A percentile compares a stretch with the other conserved stretches of the same genome.
Conservation (phyloP, 805 yeast species). For the Candida ovalis region DNA sequence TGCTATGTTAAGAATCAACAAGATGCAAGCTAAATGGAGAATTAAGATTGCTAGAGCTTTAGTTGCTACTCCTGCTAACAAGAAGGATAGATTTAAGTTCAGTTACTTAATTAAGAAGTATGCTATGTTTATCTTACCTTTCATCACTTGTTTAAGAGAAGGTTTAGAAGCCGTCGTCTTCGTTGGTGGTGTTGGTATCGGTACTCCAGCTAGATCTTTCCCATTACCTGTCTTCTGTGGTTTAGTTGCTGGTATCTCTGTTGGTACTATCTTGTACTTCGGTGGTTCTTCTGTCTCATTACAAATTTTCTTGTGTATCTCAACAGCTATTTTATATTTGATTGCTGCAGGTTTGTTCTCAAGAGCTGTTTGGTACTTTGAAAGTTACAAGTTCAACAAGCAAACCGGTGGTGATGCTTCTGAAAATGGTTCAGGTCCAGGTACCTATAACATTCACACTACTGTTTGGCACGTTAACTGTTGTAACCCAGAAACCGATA, state of each 20-base stretch:
- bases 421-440: constrained; percentile 91
- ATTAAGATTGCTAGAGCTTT: constrained; percentile 86
- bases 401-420: constrained; percentile 92
- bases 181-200: constrained; percentile 91
- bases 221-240: constrained; percentile 94
- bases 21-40: constrained; percentile 97
- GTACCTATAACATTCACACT: constrained; percentile 78
- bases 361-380: constrained; percentile 89
- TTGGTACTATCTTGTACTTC: constrained; percentile 71
- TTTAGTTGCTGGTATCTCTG: constrained; percentile 67
- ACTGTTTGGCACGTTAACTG: constrained; percentile 96
- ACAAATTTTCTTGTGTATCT: constrained; percentile 80
- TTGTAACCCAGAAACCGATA: constrained; percentile 87
- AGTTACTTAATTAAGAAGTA: constrained; percentile 65
- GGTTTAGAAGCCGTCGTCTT: constrained; percentile 96
- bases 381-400: constrained; percentile 58
- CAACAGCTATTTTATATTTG: constrained; percentile 85
- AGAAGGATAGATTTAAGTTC: constrained; percentile 48
- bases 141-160: constrained; percentile 89
- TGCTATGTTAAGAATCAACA: constrained; percentile 92
- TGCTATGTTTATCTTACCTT: constrained; percentile 85
- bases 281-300: constrained; percentile 82
- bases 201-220: constrained; percentile 53
- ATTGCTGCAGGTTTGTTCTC: constrained; percentile 92
- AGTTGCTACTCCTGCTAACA: constrained; percentile 50